These are phyloP conservation scores for Pleurozium schreberi DNA, from an alignment of 225 moss, liverwort and hornwort genomes.

Conservation along the genomic window DNA sequence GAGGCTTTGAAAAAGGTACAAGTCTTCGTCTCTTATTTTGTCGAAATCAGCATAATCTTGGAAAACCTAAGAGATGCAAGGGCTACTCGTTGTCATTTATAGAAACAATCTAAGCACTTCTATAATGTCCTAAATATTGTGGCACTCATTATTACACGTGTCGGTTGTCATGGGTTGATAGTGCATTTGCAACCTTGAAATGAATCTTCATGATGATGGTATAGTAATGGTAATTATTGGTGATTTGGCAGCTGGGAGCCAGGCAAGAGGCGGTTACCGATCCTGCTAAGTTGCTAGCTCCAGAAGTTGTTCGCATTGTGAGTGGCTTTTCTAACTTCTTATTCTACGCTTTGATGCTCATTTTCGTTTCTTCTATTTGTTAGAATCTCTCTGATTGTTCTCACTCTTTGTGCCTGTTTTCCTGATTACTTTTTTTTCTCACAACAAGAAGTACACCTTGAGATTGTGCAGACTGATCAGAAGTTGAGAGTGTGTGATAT, in stretches of 20 bases:
- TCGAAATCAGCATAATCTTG: neutral
- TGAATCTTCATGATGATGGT: neutral
- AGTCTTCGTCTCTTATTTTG: neutral
- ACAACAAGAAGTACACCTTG: conserved; percentile 4
- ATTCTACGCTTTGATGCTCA: neutral
- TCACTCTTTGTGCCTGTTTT: neutral
- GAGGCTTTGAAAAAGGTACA: conserved; percentile 76
- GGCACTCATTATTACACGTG: neutral
- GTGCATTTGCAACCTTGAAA: neutral
- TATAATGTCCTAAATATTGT: neutral
- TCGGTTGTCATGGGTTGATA: neutral
- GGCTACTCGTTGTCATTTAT: neutral
- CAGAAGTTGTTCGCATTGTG: conserved; percentile 78
- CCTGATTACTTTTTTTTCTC: neutral
- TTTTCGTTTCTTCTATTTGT: neutral
- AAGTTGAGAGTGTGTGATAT: conserved; percentile 98
- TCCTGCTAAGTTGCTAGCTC: conserved; percentile 64
- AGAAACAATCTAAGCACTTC: neutral
- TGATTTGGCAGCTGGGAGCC: conserved; percentile 54
- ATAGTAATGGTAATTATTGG: neutral
- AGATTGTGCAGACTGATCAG: conserved; percentile 73
- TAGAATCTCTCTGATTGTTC: neutral
- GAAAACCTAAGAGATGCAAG: neutral
- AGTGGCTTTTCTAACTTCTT: neutral
- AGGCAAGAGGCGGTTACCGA: conserved; percentile 59